Base-by-base conservation (phyloP, 257 asterid species). In the Solanum sejunctum region DNA sequence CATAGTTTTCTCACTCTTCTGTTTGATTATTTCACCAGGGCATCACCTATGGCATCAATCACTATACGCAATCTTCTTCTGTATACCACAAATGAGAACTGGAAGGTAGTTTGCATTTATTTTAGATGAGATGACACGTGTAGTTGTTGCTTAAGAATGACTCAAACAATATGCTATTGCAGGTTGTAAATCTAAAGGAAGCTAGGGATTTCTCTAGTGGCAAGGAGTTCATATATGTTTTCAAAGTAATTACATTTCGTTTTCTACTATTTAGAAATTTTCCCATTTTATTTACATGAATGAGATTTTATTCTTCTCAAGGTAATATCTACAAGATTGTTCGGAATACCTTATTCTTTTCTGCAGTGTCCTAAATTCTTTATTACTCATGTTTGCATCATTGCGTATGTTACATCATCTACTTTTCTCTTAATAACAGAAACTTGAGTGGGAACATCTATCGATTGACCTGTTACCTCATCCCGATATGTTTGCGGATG, bases 41-140 rank as follows among this genome's bases (percentile, higher is more conserved):
- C 98, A 84, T 92, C 99, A 72, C 99, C 99, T 12, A 95, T 97
- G 97, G 98, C 98, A 55, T 95, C 99, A 89, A 93, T 97, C 84
- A 97, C 99, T 87, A 92, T 97, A 84, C 96, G 88, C 85, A 97
- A 95, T 87, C 99, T 97, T 90, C 87, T 92, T 81, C 95, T 97
- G 67, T 97, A 91, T 89, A 97, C 98, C 61, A 97, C 99, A 81
- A 94, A 97, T 81, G 98, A 95, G 80, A 92, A 84, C 86, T 97
- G 99, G 99, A 92, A 97, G 98, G 99, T 96, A 87, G 72, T 87
- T 58, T 80, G 86, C 88, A 73, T 69, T 86, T 80, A 32, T 66
- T 82, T 81, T 41, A 45, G 70, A 20, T 82, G 70, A 67, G 73
- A 56, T 71, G 82, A 36, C 72, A 83, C 80, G 86, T 67, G 12